Evolutionary conservation across 148 eudicot species (phyloP).

Genomic region (Linanthus parryae): DNA sequence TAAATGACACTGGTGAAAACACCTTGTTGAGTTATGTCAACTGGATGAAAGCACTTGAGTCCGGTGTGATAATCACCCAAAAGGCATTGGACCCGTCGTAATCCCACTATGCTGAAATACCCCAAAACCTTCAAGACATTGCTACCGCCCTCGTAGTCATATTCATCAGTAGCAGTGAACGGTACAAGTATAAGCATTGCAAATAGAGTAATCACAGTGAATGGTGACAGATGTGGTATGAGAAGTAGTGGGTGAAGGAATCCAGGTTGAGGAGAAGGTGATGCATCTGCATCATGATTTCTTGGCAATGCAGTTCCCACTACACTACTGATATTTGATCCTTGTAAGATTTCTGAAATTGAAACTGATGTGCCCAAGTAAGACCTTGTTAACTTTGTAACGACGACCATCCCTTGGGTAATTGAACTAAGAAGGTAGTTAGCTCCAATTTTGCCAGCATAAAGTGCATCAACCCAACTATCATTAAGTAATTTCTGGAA

Average conservation of each 20-base stretch:
- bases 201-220: no score
- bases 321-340: no score
- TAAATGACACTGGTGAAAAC: constrained; percentile 90
- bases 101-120: constrained; percentile 93
- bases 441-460: background rate
- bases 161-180: constrained; percentile 88
- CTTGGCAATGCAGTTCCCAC: no score
- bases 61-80: constrained; percentile 93
- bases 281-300: no score
- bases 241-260: no score
- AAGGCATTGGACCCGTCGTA: constrained; percentile 81
- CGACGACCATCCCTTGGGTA: no score
- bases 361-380: background rate
- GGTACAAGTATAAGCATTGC: no score
- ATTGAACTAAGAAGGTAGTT: background rate
- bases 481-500: background rate
- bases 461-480: background rate
- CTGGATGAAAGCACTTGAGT: constrained; percentile 75
- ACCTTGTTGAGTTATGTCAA: constrained; percentile 91
- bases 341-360: background rate
- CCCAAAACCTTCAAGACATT: constrained; percentile 92
- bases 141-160: constrained; percentile 87
- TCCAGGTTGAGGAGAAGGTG: no score
- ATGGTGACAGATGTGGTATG: no score
- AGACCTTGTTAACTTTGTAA: no score